Conservation (phyloP, 1,284 basidiomycete species). For the Laetiporus sulphureus region DNA sequence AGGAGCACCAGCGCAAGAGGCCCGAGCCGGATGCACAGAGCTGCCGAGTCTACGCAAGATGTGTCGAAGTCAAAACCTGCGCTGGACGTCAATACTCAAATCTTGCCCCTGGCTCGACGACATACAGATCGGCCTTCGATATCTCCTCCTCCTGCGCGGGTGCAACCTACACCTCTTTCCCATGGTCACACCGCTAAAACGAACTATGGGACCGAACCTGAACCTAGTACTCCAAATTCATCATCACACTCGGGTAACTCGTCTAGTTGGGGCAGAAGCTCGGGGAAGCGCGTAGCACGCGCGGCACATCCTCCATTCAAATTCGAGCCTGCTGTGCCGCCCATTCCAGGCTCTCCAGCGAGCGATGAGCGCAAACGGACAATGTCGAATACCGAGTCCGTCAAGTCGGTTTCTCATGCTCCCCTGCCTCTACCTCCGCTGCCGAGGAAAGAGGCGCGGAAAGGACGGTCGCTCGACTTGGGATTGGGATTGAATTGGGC, state of each 20-base stretch:
- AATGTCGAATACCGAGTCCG: conserved; percentile 5
- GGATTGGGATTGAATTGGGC: conserved; percentile 61
- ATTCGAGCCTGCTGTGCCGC: conserved; percentile 36
- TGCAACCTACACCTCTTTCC: conserved; percentile 2
- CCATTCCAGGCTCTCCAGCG: conserved; percentile 32
- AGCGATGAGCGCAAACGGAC: conserved; percentile 16
- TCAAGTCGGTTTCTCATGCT: conserved; percentile 19
- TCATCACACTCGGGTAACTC: conserved; percentile 22
- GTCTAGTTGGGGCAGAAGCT: conserved; percentile 23
- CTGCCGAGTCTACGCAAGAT: conserved; percentile 6
- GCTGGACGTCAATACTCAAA: conserved; percentile 14
- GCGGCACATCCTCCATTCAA: conserved; percentile 30
- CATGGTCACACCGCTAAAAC: neutral
- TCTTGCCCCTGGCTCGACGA: conserved; percentile 10
- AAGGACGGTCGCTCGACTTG: conserved; percentile 63
- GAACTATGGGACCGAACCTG: conserved; percentile 11
- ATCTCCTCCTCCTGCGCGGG: conserved; percentile 4
- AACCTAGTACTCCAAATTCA: conserved; percentile 21
- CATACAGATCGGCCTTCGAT: conserved; percentile 12
- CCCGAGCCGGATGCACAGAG: neutral
- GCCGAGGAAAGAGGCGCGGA: conserved; percentile 28
- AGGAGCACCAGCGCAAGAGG: conserved; percentile 14
- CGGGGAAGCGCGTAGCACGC: conserved; percentile 20
- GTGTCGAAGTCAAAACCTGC: conserved; percentile 11
- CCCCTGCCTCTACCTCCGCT: conserved; percentile 34